Evolutionary conservation across 768 basidiomycete species (phyloP).

Genomic region (Pulveroboletus sp.): DNA sequence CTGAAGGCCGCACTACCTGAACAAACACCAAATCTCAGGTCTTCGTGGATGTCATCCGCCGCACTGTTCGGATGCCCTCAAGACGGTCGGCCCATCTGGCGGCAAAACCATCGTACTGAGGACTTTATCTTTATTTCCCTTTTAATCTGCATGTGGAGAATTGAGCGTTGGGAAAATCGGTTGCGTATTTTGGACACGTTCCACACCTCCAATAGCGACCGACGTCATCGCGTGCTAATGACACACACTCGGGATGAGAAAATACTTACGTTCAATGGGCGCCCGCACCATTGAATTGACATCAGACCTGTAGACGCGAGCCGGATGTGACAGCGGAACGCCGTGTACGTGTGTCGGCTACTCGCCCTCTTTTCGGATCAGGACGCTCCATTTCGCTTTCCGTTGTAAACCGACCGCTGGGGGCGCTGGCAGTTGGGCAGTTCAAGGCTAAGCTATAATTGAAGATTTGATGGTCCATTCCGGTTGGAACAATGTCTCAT

Average conservation of each 20-base stretch:
- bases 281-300: conserved; percentile 86
- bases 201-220: no score
- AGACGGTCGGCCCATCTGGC: conserved; percentile 78
- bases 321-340: no score
- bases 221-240: no score
- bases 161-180: conserved; percentile 85
- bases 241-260: no score
- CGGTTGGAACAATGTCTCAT: not conserved
- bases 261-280: conserved; percentile 75
- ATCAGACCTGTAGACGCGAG: conserved; percentile 42
- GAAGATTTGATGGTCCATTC: not conserved
- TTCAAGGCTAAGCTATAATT: conserved; percentile 20
- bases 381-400: not conserved
- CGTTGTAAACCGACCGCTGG: conserved; percentile 29
- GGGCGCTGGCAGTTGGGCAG: conserved; percentile 28
- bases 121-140: conserved; percentile 80
- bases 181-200: no score
- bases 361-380: not conserved
- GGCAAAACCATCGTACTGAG: conserved; percentile 80
- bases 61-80: conserved; percentile 84
- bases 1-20: conserved; percentile 64
- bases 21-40: conserved; percentile 78
- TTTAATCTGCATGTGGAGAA: conserved; percentile 78
- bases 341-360: conserved; percentile 26
- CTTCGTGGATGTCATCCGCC: conserved; percentile 86